phyloP scores from a whole-genome alignment of 1,139 yeast genomes.

The Ashbya aceris region DNA sequence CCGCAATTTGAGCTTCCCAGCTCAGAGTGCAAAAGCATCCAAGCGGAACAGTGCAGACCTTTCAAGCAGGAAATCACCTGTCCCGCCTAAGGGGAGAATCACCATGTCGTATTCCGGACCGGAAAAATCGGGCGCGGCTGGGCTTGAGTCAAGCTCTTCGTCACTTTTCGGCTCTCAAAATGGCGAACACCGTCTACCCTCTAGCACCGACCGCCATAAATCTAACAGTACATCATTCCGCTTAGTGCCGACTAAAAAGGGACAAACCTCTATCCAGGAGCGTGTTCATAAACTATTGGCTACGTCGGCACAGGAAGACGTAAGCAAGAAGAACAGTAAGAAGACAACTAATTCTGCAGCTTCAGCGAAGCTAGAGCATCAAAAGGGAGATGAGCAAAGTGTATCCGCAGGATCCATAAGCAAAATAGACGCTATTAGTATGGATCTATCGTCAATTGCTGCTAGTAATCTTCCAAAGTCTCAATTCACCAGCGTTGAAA shows the following conservation, averaged over 20 bases:
- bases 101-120: background rate
- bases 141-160: background rate
- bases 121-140: background rate
- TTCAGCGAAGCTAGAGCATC: too few relatives aligned
- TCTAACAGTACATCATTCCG: background rate
- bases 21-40: background rate
- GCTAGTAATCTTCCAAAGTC: too few relatives aligned
- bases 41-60: background rate
- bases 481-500: too few relatives aligned
- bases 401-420: too few relatives aligned
- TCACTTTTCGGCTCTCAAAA: background rate
- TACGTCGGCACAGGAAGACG: background rate
- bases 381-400: too few relatives aligned
- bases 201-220: background rate
- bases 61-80: background rate
- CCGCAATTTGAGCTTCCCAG: background rate
- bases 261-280: slow-evolving; percentile 39
- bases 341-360: too few relatives aligned
- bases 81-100: background rate
- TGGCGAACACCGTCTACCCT: background rate
- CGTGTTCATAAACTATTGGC: slow-evolving; percentile 42
- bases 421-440: too few relatives aligned
- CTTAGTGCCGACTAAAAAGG: slow-evolving; percentile 10
- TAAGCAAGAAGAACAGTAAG: slow-evolving; percentile 10
- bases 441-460: too few relatives aligned